Conservation (phyloP, 2,329 filamentous ascomycete species). For the Penicillium expansum region DNA sequence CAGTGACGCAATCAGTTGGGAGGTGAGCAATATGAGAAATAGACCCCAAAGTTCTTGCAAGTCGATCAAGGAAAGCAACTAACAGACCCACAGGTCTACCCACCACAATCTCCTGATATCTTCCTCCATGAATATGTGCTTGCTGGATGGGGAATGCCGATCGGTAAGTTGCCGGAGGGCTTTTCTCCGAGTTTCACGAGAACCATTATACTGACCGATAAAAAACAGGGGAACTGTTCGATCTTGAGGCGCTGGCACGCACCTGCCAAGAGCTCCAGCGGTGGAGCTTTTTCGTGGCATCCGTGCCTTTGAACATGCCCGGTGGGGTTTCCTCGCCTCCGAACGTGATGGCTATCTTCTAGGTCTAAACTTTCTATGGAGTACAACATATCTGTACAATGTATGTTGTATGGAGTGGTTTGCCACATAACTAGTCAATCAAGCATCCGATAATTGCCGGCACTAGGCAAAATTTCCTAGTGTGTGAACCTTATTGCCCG, state of each 20-base stretch:
- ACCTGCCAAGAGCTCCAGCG: slow-evolving; percentile 38
- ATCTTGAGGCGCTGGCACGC: slow-evolving; percentile 44
- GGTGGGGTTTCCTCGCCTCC: slow-evolving; percentile 48
- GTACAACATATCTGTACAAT: neutral
- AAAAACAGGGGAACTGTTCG: slow-evolving; percentile 45
- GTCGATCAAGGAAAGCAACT: slow-evolving; percentile 14
- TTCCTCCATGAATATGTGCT: slow-evolving; percentile 51
- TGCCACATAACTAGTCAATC: neutral
- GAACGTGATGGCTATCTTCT: slow-evolving; percentile 48
- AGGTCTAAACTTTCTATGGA: slow-evolving; percentile 1
- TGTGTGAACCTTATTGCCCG: neutral
- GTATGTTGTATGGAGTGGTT: neutral
- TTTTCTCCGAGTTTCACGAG: neutral
- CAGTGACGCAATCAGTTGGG: too few relatives aligned
- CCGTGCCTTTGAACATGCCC: slow-evolving; percentile 50
- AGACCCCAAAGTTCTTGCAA: too few relatives aligned
- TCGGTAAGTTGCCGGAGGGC: slow-evolving; percentile 36
- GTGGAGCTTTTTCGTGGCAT: slow-evolving; percentile 53
- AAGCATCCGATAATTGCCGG: neutral
- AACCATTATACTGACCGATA: slow-evolving; percentile 1
- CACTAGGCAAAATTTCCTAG: neutral
- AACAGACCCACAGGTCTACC: slow-evolving; percentile 37
- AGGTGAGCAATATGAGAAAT: too few relatives aligned
- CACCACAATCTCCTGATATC: slow-evolving; percentile 38
- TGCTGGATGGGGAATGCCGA: slow-evolving; percentile 52